phyloP scores from a whole-genome alignment of 495 filamentous ascomycete genomes.

The Penicillium angulare region DNA sequence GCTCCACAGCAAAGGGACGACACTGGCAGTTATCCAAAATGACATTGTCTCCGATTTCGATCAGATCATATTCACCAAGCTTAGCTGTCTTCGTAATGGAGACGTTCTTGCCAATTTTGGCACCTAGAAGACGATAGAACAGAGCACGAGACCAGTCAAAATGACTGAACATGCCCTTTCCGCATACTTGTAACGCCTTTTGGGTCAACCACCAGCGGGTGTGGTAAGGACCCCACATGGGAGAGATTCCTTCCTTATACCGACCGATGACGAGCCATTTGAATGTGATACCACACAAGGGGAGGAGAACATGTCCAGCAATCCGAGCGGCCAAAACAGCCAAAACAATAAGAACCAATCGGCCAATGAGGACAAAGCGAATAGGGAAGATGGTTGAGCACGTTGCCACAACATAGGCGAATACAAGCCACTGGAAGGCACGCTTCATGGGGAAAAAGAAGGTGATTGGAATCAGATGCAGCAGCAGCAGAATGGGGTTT shows the following conservation, averaged over 20 bases:
- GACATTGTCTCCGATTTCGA: constrained; percentile 41
- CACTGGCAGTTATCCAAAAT: constrained; percentile 33
- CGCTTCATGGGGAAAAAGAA: constrained; percentile 37
- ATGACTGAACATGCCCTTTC: constrained; percentile 34
- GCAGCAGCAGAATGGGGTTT: constrained; percentile 31
- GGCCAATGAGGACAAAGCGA: constrained; percentile 22
- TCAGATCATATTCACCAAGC: constrained; percentile 46
- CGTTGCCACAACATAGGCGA: constrained; percentile 31
- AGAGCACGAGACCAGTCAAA: constrained; percentile 29
- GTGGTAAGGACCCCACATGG: constrained; percentile 50
- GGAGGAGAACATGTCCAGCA: constrained; percentile 21
- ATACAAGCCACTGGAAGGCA: constrained; percentile 39
- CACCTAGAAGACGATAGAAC: constrained; percentile 43
- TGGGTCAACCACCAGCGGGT: constrained; percentile 50
- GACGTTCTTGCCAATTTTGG: constrained; percentile 40
- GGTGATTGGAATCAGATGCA: constrained; percentile 36
- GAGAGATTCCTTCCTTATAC: constrained; percentile 41
- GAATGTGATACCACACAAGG: constrained; percentile 33
- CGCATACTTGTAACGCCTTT: constrained; percentile 38
- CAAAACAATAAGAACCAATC: constrained; percentile 33
- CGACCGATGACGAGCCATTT: constrained; percentile 48
- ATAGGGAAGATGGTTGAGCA: constrained; percentile 19
- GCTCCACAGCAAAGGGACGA: constrained; percentile 45
- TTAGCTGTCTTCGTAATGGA: constrained; percentile 25
- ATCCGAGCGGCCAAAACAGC: constrained; percentile 30